Base-by-base conservation (phyloP, 2,329 filamentous ascomycete species). In the Aspergillus candidus region DNA sequence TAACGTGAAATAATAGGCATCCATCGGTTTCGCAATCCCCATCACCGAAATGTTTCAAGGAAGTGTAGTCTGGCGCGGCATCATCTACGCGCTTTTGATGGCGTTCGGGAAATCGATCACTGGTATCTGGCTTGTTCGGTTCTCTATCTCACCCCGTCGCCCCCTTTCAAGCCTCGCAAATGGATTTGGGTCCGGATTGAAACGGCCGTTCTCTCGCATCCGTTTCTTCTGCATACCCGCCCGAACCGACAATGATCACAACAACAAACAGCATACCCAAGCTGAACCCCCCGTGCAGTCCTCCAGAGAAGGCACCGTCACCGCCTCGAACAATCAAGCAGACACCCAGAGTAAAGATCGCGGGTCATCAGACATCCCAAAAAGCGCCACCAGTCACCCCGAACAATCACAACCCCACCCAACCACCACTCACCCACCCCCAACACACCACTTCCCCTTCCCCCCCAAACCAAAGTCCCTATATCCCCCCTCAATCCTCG, bases 21-120 rank as follows among this genome's bases (percentile, higher is more conserved):
- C 76, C 0, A 84, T 91, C 31, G 86, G 86, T 0, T 90, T 91
- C 58, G 83, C 86, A 0, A 85, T 93, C 1, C 86, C 86, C 0
- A 83, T 91, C 27, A 78, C 76, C 0, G 67, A 78, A 5, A 80
- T 93, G 72, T 91, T 89, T 54, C 60, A 62, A 0, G 77, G 77
- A 0, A 56, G 67, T 0, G 72, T 86, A 0, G 65, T 89, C 2
- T 93, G 85, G 86, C 78, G 80, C 10, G 86, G 86, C 0, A 49
- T 89, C 0, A 73, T 89, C 1, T 93, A 90, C 55, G 73, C 83
- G 0, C 50, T 83, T 0, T 66, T 93, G 3, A 93, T 93, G 86
- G 58, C 73, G 1, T 40, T 86, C 2, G 74, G 68, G 3, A 86
- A 86, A 56, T 48, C 82, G 1, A 43, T 73, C 1, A 82, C 79